Conservation (phyloP, 306 rosid genomes). For the Vigna mungo region DNA sequence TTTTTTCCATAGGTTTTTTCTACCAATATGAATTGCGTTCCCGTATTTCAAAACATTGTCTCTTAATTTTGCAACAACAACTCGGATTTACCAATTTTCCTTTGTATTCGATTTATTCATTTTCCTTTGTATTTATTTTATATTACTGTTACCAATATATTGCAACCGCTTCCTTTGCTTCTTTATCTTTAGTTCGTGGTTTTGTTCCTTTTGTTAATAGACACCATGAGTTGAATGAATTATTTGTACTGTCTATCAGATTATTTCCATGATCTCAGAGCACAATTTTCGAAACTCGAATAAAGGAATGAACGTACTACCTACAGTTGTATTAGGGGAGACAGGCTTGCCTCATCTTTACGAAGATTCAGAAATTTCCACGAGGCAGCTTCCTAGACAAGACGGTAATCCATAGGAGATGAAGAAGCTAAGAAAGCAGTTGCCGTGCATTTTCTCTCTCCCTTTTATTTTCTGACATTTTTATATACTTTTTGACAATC, state of each 20-base stretch:
- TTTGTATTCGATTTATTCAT: too few species aligned
- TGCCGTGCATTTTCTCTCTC: slow-evolving; percentile 6
- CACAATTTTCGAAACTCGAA: slow-evolving; percentile 36
- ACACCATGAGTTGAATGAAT: slow-evolving; percentile 27
- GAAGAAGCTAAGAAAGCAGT: too few species aligned
- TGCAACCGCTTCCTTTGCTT: background rate
- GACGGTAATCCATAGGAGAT: slow-evolving; percentile 41
- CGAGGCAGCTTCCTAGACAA: slow-evolving; percentile 51
- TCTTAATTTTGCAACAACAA: too few species aligned
- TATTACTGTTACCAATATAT: too few species aligned
- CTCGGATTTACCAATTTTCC: too few species aligned
- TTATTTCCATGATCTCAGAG: slow-evolving; percentile 51
- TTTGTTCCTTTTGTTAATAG: slow-evolving; percentile 6
- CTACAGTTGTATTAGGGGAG: slow-evolving; percentile 52
- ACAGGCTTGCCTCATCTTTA: slow-evolving; percentile 53
- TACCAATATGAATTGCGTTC: background rate
- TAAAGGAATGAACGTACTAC: slow-evolving; percentile 39
- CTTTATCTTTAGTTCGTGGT: background rate
- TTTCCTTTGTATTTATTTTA: too few species aligned
- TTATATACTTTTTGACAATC: background rate
- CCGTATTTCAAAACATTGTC: too few species aligned
- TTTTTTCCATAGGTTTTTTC: slow-evolving; percentile 3
- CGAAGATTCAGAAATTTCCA: slow-evolving; percentile 56
- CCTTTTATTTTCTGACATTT: background rate
- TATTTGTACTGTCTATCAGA: slow-evolving; percentile 42